These are phyloP conservation scores for Oxyria digyna DNA, from an alignment of 148 eudicot genomes.

Conservation along the genomic window DNA sequence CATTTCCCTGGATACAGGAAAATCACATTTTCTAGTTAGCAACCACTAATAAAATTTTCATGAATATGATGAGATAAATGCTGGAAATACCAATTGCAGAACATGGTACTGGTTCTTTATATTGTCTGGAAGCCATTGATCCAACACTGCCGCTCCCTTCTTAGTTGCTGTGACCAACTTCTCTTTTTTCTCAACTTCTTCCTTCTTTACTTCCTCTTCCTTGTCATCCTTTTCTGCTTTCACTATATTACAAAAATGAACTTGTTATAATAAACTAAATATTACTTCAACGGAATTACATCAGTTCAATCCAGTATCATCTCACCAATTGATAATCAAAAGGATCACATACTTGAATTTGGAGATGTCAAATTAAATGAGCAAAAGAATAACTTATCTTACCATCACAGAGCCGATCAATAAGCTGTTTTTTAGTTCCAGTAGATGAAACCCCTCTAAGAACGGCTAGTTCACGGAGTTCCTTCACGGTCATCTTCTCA, in stretches of 20 bases:
- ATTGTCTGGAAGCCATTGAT: conserved; percentile 67
- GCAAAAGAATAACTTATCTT: too few relatives aligned
- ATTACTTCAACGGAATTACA: background rate
- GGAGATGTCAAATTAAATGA: background rate
- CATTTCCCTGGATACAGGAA: conserved; percentile 48
- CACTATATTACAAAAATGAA: conserved; percentile 10
- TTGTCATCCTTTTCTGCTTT: conserved; percentile 19
- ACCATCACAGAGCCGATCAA: conserved; percentile 50
- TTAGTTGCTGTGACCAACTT: conserved; percentile 76
- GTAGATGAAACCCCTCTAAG: conserved; percentile 32
- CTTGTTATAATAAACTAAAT: background rate
- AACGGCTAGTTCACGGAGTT: conserved; percentile 56
- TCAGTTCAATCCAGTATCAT: background rate
- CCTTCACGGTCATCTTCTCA: conserved; percentile 37
- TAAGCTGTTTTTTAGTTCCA: conserved; percentile 68
- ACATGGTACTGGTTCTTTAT: conserved; percentile 76
- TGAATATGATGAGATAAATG: background rate
- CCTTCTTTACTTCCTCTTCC: conserved; percentile 4
- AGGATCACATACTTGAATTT: background rate
- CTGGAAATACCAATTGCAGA: conserved; percentile 42
- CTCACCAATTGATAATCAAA: background rate
- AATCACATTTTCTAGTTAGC: background rate
- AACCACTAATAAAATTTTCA: background rate
- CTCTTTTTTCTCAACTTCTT: conserved; percentile 37
- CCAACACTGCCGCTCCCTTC: conserved; percentile 93